Base-by-base conservation (phyloP, 2,329 filamentous ascomycete species). In the Talaromyces islandicus region DNA sequence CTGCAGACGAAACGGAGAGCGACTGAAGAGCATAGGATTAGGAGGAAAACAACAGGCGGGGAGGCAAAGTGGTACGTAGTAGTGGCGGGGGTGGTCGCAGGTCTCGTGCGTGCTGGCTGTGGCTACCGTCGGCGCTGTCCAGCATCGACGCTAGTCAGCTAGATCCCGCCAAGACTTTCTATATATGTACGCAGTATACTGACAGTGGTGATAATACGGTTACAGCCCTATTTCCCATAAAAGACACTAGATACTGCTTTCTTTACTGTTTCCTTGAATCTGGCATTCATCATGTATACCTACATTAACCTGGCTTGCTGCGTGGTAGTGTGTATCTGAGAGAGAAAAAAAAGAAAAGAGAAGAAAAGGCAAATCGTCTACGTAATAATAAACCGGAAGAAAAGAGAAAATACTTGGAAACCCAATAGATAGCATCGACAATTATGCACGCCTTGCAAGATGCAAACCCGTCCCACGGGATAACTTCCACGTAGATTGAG, bases 21-120 rank as follows among this genome's bases (percentile, higher is more conserved):
- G 70, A 60, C 67, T 69, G 67, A 74, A 69, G 63, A 73, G 71
- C 71, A 75, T 75, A 67, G 68, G 69, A 57, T 21, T 21, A 19
- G 43, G 7, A 46, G 17, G 41, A 46, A 38, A 7, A 38, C 35
- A n/a, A 46, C 19, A 46, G 24, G 43, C 43, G 43, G 43, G 43
- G 43, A 46, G 43, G 43, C 43, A 46, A 46, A 46, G 43, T 21
- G 24, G 19, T 5, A 24, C n/a, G 43, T 21, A 9, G 43, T 24
- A 46, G 43, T 46, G 43, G 43, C 9, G 43, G n/a, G 43, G 41
- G 43, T 19, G 7, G n/a, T 24, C 43, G n/a, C 21, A 21, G 43
- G 43, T 46, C 43, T 46, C 43, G 43, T 46, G 43, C 21, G 43
- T 24, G n/a, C 43, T 46, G 43, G 43, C 43, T 46, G 43, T 46